Evolutionary conservation across 2,329 filamentous ascomycete species (phyloP).

Genomic region (Cadophora malorum): DNA sequence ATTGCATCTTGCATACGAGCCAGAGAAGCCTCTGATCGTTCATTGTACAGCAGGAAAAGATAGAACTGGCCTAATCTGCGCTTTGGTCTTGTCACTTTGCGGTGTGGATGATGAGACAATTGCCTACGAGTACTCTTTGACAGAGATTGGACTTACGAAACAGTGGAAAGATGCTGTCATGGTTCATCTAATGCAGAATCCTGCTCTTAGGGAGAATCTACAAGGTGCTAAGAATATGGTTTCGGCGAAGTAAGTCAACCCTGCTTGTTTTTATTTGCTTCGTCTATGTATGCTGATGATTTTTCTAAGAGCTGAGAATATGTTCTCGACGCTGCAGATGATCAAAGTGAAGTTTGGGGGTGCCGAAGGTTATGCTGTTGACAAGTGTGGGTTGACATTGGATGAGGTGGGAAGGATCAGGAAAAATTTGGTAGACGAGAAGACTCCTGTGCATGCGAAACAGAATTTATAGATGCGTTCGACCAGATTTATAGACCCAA

Average conservation of each 20-base stretch:
- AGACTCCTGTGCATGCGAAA: conserved; percentile 26
- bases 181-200: conserved; percentile 55
- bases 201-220: conserved; percentile 50
- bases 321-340: conserved; percentile 57
- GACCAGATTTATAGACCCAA: neutral
- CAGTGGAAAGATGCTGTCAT: conserved; percentile 59
- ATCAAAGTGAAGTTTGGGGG: conserved; percentile 67
- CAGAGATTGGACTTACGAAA: conserved; percentile 62
- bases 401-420: conserved; percentile 60
- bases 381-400: conserved; percentile 62
- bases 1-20: conserved; percentile 44
- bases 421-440: conserved; percentile 53
- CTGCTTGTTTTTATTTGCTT: neutral
- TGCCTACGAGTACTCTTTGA: conserved; percentile 73
- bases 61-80: conserved; percentile 73
- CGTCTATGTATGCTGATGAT: conserved; percentile 15
- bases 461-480: neutral
- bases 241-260: conserved; percentile 44
- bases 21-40: conserved; percentile 61
- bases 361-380: conserved; percentile 66
- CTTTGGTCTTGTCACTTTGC: conserved; percentile 67
- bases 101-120: conserved; percentile 64
- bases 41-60: conserved; percentile 84
- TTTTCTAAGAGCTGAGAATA: conserved; percentile 52
- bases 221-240: conserved; percentile 53